Evolutionary conservation across 257 asterid species (phyloP).

Genomic region (Nicotiana tabacum): DNA sequence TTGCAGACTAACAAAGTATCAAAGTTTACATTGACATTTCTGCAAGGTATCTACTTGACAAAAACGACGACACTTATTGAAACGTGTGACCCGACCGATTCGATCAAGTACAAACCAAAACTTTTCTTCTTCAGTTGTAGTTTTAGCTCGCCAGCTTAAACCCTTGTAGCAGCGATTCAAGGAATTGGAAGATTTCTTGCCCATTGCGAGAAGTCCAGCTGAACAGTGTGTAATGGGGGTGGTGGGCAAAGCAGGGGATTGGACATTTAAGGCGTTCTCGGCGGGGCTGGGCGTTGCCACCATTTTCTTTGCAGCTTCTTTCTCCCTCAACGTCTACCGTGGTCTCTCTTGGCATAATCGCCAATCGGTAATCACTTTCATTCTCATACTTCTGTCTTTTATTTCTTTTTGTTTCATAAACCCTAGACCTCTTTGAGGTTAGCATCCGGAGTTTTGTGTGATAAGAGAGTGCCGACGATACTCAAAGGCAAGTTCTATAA

Average conservation of each 20-base stretch:
- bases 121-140: too few relatives aligned
- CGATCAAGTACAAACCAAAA: too few relatives aligned
- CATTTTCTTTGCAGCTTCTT: constrained; percentile 58
- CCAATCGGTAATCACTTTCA: constrained; percentile 41
- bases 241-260: constrained; percentile 60
- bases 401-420: background rate
- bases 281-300: constrained; percentile 75
- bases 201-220: background rate
- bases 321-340: constrained; percentile 83
- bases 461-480: too few relatives aligned
- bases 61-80: background rate
- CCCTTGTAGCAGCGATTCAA: too few relatives aligned
- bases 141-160: too few relatives aligned
- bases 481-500: too few relatives aligned
- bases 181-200: too few relatives aligned
- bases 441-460: too few relatives aligned
- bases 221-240: background rate
- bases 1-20: too few relatives aligned
- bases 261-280: constrained; percentile 70
- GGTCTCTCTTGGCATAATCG: constrained; percentile 83
- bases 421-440: background rate
- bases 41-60: background rate
- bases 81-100: too few relatives aligned
- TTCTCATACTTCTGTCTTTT: background rate
- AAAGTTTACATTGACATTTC: too few relatives aligned